Evolutionary conservation across 495 filamentous ascomycete species (phyloP), one percentile per base, ranked within the genome.

Genomic region (Glonium stellatum): DNA sequence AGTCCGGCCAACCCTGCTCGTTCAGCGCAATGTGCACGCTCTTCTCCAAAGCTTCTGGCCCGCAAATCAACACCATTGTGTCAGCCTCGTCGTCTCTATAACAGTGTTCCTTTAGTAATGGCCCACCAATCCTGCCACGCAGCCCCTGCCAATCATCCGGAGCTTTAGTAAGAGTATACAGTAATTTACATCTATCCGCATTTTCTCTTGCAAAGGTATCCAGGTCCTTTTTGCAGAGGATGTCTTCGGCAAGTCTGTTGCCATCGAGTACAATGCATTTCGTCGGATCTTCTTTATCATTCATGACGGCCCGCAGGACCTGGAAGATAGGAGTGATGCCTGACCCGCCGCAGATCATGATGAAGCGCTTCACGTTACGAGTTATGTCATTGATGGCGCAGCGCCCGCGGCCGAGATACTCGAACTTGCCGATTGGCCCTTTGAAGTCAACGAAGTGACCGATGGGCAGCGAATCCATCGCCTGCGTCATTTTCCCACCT

Each of bases 291-390:
- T 77, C 62, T 3, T 60, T 57, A 63, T 88, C 79, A 48, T 80
- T 75, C 74, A 90, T 81, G 1, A 93, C 82, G 4, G 89, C 89
- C 31, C 89, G 77, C 37, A 97, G 77, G 0, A 97, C 89, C 62
- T 95, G 88, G 75, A 86, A 96, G 57, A 97, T 88, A 0, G 92
- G 92, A 42, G 92, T 97, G 66, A 97, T 89, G 1, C 92, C 92
- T 2, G 82, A 88, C 37, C 92, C 92, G 31, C 81, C 92, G 61
- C 88, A 93, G 52, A 97, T 87, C 92, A 97, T 96, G 63, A 84
- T 77, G 71, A 97, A 91, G 23, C 77, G 79, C 42, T 78, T 78
- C 1, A 96, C 82, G 1, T 62, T 72, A 13, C 87, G 72, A 60
- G 80, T 72, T 36, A 75, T 76, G 3, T 82, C 84, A 39, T 82